Evolutionary conservation across 495 filamentous ascomycete genomes (phyloP), one percentile per base, ranked within the genome.

Genomic region (Parathielavia appendiculata): DNA sequence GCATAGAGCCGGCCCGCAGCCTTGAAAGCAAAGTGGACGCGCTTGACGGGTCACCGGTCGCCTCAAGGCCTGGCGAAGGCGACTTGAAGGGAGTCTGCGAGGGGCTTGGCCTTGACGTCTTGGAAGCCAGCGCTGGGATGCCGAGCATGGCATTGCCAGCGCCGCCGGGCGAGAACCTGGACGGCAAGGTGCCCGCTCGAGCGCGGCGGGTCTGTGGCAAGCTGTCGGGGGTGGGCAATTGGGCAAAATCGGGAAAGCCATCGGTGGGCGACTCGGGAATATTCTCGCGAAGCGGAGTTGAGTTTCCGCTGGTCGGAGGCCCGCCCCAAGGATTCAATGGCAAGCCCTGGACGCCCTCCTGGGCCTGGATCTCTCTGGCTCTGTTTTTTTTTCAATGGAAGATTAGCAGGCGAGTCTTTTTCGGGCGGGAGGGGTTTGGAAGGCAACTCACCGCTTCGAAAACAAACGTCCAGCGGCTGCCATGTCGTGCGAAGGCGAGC

Each of bases 211-310:
- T 73, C 54, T 80, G 83, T 64, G 78, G 86, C 69, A 75, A 74
- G 74, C 63, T 79, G 71, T 70, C 86, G 62, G 71, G 76, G 51
- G 73, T 79, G 68, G 78, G 83, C 72, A 70, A 77, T 58, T 90
- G 83, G 39, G 88, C 80, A 67, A 95, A 87, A 66, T 97, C 92
- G 19, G 93, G 91, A 65, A 97, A 97, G 58, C 88, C 92, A 74
- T 97, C 93, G 65, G 90, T 91, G 54, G 88, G 91, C n/a, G 91
- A 95, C 75, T 98, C 93, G 62, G 93, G 95, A 52, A 97, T 96
- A 55, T 93, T 96, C 75, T 97, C 93, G 59, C 93, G 88, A 56
- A 98, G 81, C 59, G 93, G 95, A 20, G 93, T 97, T 46, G 93
- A 96, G 75, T 95, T 87, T 55, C 91, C 92, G 69, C 91, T 95